Evolutionary conservation across 352 stramenopile species (phyloP).

Genomic region (Globisporangium sylvaticum): DNA sequence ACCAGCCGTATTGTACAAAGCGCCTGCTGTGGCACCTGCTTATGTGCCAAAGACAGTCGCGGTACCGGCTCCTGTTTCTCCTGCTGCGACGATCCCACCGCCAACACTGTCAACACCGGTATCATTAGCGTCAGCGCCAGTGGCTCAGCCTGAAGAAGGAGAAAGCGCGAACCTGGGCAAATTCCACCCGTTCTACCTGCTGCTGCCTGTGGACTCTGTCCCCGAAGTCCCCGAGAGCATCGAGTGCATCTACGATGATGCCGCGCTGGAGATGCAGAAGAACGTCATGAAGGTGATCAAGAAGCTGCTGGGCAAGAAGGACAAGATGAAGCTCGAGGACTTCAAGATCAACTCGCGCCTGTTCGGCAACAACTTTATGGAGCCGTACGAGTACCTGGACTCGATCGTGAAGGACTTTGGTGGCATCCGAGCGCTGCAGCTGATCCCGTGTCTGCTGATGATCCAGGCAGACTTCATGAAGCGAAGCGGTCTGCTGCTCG

Average conservation of each 20-base stretch:
- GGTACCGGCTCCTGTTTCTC: background rate
- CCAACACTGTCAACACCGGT: background rate
- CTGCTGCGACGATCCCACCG: constrained; percentile 4
- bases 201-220: constrained; percentile 42
- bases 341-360: constrained; percentile 82
- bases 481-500: constrained; percentile 45
- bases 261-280: constrained; percentile 65
- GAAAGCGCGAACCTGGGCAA: constrained; percentile 1
- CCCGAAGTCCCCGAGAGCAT: constrained; percentile 47
- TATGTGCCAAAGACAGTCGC: background rate
- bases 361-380: constrained; percentile 81
- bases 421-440: constrained; percentile 44
- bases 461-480: constrained; percentile 66
- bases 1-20: background rate
- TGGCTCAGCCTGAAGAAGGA: background rate
- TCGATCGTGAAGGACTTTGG: constrained; percentile 60
- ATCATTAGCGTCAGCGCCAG: background rate
- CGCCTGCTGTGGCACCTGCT: background rate
- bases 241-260: constrained; percentile 57
- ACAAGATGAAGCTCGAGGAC: constrained; percentile 56
- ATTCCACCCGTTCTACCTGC: constrained; percentile 48
- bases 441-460: constrained; percentile 62
- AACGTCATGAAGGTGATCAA: constrained; percentile 66
- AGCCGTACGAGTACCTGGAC: constrained; percentile 61
- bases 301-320: constrained; percentile 48